Conservation (phyloP, 345 rosid species). For the Raphanus raphanistrum region DNA sequence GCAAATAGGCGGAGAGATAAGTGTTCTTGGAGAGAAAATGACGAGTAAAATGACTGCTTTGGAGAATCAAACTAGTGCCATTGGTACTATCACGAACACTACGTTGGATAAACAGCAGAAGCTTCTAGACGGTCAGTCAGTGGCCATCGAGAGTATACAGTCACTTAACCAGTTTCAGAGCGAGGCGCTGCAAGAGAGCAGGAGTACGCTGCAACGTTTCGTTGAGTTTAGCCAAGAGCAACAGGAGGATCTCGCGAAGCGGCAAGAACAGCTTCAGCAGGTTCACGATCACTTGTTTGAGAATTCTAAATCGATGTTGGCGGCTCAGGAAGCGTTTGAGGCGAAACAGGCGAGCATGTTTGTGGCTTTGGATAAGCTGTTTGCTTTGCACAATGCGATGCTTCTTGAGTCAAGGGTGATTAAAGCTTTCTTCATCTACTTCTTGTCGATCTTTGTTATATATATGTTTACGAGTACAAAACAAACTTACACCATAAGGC, state of each 20-base stretch:
- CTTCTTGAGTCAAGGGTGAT: constrained; percentile 73
- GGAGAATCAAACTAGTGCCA: constrained; percentile 60
- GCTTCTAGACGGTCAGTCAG: constrained; percentile 65
- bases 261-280: constrained; percentile 66
- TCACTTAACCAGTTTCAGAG: constrained; percentile 64
- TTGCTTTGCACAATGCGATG: constrained; percentile 78
- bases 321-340: constrained; percentile 85
- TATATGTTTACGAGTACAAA: constrained; percentile 92
- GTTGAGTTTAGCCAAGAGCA: constrained; percentile 64
- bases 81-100: constrained; percentile 53
- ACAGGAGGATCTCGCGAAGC: constrained; percentile 66
- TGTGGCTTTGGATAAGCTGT: constrained; percentile 71
- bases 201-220: constrained; percentile 55
- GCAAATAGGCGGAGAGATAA: constrained; percentile 63
- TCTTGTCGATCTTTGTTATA: constrained; percentile 54
- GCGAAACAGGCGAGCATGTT: constrained; percentile 88
- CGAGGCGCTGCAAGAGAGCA: constrained; percentile 79
- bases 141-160: constrained; percentile 67
- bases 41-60: constrained; percentile 54
- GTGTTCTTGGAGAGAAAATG: constrained; percentile 51
- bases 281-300: constrained; percentile 68
- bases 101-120: constrained; percentile 71
- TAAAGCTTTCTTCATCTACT: constrained; percentile 72
- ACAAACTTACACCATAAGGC: constrained; percentile 79
- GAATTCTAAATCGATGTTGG: constrained; percentile 69